phyloP scores from a whole-genome alignment of 164 flowering plant species.

The Aristolochia contorta region DNA sequence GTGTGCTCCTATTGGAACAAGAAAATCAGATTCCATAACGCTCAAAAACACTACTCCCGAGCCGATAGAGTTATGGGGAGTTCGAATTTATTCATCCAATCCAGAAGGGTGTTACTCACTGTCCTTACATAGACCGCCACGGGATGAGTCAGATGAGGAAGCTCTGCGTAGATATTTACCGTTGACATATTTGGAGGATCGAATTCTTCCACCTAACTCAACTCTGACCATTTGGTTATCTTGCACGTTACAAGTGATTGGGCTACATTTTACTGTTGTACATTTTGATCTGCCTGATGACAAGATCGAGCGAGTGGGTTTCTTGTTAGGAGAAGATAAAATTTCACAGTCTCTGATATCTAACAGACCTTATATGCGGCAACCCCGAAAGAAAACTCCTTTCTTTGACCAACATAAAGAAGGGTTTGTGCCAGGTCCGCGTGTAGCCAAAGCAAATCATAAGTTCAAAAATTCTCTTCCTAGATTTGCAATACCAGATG shows the following conservation, averaged over 20 bases:
- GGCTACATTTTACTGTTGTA: conserved; percentile 57
- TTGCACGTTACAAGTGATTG: conserved; percentile 72
- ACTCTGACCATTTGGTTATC: conserved; percentile 75
- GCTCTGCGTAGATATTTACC: conserved; percentile 35
- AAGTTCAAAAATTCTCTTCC: conserved; percentile 34
- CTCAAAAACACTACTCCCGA: conserved; percentile 56
- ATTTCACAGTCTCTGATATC: conserved; percentile 57
- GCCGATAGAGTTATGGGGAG: conserved; percentile 56
- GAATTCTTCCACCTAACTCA: conserved; percentile 50
- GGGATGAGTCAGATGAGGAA: conserved; percentile 29
- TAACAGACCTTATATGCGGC: conserved; percentile 45
- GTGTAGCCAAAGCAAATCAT: conserved; percentile 19
- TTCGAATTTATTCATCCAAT: conserved; percentile 53
- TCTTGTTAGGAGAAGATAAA: conserved; percentile 70
- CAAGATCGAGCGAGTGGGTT: conserved; percentile 57
- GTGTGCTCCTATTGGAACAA: conserved; percentile 49
- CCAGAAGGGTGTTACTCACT: conserved; percentile 61
- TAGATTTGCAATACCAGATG: conserved; percentile 41
- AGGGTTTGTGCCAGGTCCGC: conserved; percentile 40
- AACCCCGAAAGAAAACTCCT: conserved; percentile 25
- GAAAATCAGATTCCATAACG: conserved; percentile 36
- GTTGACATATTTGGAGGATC: conserved; percentile 46
- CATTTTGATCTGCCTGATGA: conserved; percentile 63
- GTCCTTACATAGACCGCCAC: conserved; percentile 73
- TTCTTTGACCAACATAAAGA: conserved; percentile 14